phyloP scores from a whole-genome alignment of 1,284 basidiomycete species.

The Cutaneotrichosporon cavernicola region DNA sequence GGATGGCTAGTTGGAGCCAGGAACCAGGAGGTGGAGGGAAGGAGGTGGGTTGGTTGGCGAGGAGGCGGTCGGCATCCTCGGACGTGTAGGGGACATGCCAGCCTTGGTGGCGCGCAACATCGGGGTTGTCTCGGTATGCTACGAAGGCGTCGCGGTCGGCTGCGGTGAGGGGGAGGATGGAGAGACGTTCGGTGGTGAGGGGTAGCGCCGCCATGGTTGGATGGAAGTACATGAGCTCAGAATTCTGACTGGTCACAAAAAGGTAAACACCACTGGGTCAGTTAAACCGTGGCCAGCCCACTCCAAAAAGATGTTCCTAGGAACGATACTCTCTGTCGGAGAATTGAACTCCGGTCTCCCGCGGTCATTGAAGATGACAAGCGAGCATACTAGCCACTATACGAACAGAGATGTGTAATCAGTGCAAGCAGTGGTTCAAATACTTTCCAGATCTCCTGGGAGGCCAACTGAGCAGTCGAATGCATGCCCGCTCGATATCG shows the following conservation, averaged over 20 bases:
- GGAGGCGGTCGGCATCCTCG: neutral
- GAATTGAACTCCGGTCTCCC: too few relatives aligned
- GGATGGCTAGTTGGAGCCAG: slow-evolving; percentile 14
- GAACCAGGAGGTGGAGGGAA: neutral
- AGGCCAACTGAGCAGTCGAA: too few relatives aligned
- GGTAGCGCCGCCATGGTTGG: neutral
- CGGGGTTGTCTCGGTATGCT: slow-evolving; percentile 8
- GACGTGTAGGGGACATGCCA: slow-evolving; percentile 7
- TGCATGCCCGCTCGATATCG: too few relatives aligned
- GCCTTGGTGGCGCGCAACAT: slow-evolving; percentile 12
- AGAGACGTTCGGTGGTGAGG: neutral
- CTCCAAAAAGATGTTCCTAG: neutral
- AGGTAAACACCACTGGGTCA: too few relatives aligned
- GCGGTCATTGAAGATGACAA: too few relatives aligned
- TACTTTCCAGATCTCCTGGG: too few relatives aligned
- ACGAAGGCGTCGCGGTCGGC: slow-evolving; percentile 14
- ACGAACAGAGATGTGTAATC: too few relatives aligned
- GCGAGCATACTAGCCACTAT: too few relatives aligned
- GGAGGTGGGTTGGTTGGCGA: slow-evolving; percentile 1
- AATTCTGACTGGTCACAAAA: too few relatives aligned
- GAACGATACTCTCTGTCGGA: too few relatives aligned
- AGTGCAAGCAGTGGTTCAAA: too few relatives aligned
- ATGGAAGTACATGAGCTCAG: neutral
- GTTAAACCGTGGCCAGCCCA: too few relatives aligned
- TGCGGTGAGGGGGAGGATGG: slow-evolving; percentile 1